Conservation (phyloP, 192 early-diverging fungal genomes). For the Dispira simplex region DNA sequence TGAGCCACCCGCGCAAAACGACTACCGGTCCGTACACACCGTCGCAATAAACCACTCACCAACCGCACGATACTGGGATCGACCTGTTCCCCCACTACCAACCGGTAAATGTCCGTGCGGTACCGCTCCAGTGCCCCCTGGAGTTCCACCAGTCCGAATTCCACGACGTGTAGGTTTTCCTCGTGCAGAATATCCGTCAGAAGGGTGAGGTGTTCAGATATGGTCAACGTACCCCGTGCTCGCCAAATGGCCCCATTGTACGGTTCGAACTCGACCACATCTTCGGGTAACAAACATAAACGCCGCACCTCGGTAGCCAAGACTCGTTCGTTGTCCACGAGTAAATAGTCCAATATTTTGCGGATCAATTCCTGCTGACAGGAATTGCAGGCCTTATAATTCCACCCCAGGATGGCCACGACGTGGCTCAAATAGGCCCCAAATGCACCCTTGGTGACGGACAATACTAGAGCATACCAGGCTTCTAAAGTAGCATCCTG, state of each 20-base stretch:
- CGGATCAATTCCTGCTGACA: not conserved
- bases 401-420: not conserved
- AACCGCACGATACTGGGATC: not conserved
- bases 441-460: not conserved
- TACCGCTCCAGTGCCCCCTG: not conserved
- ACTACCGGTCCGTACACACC: not conserved
- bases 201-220: not conserved
- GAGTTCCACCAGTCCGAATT: slow-evolving; percentile 5
- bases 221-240: slow-evolving; percentile 5
- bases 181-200: not conserved
- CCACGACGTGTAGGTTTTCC: not conserved
- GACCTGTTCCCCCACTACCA: slow-evolving; percentile 5
- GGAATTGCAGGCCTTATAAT: not conserved
- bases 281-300: not conserved
- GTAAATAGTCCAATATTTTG: slow-evolving; percentile 9
- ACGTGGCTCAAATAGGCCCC: not conserved
- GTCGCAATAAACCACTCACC: not conserved
- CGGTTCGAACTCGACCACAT: not conserved
- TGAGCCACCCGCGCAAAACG: too few relatives aligned
- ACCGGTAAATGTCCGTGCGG: slow-evolving; percentile 1
- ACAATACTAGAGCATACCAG: slow-evolving; percentile 4
- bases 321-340: not conserved
- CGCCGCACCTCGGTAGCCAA: not conserved
- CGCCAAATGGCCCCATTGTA: not conserved
- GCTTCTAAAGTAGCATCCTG: not conserved